A percentile compares a stretch with the other conserved stretches of the same genome.
Evolutionary conservation across 2,329 filamentous ascomycete genomes (phyloP).

Genomic region (Cytospora chrysosperma): DNA sequence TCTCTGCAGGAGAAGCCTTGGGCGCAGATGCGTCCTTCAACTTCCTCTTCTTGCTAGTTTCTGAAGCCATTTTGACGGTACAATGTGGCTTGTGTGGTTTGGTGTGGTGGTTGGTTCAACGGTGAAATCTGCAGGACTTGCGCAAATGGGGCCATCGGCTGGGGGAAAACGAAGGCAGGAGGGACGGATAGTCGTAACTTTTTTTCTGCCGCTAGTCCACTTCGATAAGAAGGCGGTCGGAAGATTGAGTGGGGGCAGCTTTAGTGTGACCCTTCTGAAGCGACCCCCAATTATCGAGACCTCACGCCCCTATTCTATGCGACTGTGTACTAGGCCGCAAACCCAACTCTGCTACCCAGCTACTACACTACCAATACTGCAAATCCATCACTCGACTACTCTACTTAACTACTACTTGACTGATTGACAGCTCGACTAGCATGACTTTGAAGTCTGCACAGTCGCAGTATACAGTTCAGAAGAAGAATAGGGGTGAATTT

Average conservation of each 20-base stretch:
- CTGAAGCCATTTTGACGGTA: slow-evolving; percentile 32
- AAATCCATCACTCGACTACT: no score
- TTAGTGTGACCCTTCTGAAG: neutral
- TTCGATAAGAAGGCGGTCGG: slow-evolving; percentile 18
- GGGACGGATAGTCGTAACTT: slow-evolving; percentile 17
- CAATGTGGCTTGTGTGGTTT: slow-evolving; percentile 5
- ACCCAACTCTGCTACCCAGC: no score
- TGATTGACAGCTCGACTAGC: no score
- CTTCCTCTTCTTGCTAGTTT: slow-evolving; percentile 38
- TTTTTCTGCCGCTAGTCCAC: slow-evolving; percentile 21
- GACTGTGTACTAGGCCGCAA: no score
- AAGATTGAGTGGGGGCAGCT: slow-evolving; percentile 7
- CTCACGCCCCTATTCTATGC: neutral
- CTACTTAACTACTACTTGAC: no score
- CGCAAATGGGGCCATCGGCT: neutral
- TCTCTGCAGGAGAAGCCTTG: slow-evolving; percentile 26
- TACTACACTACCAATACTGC: no score
- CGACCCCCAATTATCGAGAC: neutral
- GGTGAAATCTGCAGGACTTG: neutral
- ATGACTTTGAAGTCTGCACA: no score
- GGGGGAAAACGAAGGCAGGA: neutral
- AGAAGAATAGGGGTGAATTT: no score
- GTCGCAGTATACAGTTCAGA: no score
- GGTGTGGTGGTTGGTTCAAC: neutral
- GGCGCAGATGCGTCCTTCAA: slow-evolving; percentile 32